Evolutionary conservation across 306 rosid genomes (phyloP).

Genomic region (Cucumis melo): DNA sequence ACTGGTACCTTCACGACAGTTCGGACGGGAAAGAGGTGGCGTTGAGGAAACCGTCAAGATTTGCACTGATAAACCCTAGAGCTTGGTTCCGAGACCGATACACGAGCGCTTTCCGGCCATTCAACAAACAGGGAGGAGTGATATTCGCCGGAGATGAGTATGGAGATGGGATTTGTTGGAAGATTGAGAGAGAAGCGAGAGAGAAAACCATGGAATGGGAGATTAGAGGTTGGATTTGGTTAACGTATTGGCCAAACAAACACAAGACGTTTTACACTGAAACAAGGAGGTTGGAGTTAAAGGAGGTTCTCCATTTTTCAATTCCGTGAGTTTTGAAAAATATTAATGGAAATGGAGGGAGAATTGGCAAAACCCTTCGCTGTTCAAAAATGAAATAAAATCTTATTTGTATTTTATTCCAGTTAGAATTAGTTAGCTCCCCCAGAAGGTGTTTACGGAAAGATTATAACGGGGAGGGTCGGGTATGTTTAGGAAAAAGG

Average conservation of each 20-base stretch:
- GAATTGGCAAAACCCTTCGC: too few species aligned
- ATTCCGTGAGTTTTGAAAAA: slow-evolving; percentile 24
- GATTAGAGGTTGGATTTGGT: slow-evolving; percentile 79
- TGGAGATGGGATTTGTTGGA: slow-evolving; percentile 75
- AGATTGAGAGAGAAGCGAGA: slow-evolving; percentile 45
- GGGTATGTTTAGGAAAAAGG: too few species aligned
- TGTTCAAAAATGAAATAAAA: too few species aligned
- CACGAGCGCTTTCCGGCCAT: slow-evolving; percentile 70
- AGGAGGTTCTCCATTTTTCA: slow-evolving; percentile 37
- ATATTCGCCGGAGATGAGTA: slow-evolving; percentile 79
- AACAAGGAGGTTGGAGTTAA: slow-evolving; percentile 73
- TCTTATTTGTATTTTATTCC: too few species aligned
- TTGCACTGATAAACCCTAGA: slow-evolving; percentile 51
- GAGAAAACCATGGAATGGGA: slow-evolving; percentile 87
- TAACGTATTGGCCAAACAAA: slow-evolving; percentile 88
- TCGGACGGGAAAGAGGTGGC: slow-evolving; percentile 66
- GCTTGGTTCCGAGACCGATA: slow-evolving; percentile 75
- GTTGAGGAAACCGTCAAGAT: slow-evolving; percentile 58
- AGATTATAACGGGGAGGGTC: too few species aligned
- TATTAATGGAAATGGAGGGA: neutral
- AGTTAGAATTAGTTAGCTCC: too few species aligned
- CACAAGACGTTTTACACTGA: slow-evolving; percentile 50
- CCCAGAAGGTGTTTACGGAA: too few species aligned
- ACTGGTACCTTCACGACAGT: slow-evolving; percentile 79
- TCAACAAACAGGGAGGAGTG: slow-evolving; percentile 80